Evolutionary conservation across 1,284 basidiomycete genomes (phyloP).

Genomic region (Sanghuangporus weigelae): DNA sequence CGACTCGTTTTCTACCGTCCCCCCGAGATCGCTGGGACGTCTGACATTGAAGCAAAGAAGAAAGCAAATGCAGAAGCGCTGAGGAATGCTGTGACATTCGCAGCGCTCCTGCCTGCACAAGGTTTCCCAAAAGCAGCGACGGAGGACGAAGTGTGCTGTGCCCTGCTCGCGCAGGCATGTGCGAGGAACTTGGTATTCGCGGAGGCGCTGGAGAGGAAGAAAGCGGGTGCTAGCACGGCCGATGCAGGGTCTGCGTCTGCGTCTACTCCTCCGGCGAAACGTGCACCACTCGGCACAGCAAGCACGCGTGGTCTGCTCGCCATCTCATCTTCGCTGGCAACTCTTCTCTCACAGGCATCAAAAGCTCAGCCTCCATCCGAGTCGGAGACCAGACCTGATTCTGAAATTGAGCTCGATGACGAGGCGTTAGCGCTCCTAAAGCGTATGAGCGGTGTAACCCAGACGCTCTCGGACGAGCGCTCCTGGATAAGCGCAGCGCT

Average conservation of each 20-base stretch:
- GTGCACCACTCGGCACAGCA: not conserved
- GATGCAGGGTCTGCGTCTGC: not conserved
- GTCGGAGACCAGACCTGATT: not conserved
- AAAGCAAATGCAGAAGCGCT: conserved; percentile 4
- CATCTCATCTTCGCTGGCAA: not conserved
- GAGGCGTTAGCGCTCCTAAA: not conserved
- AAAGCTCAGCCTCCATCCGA: not conserved
- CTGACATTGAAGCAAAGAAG: not conserved
- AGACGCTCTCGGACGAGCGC: conserved; percentile 6
- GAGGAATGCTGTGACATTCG: conserved; percentile 11
- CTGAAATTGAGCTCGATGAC: not conserved
- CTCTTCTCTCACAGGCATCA: not conserved
- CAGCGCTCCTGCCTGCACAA: conserved; percentile 18
- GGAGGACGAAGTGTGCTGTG: conserved; percentile 15
- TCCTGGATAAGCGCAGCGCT: conserved; percentile 6
- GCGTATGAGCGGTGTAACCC: conserved; percentile 11
- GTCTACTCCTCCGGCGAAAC: not conserved
- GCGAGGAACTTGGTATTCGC: conserved; percentile 3
- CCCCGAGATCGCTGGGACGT: not conserved
- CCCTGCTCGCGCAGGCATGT: conserved; percentile 18
- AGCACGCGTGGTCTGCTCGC: not conserved
- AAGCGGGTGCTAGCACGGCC: not conserved
- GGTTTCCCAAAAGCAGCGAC: conserved; percentile 14
- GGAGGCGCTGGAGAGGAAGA: not conserved
- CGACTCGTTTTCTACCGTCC: conserved; percentile 12